A percentile compares a stretch with the other conserved stretches of the same genome.
These are phyloP conservation scores for Fusarium stilboides DNA, from an alignment of 2,329 filamentous ascomycete genomes.

Conservation along the genomic window DNA sequence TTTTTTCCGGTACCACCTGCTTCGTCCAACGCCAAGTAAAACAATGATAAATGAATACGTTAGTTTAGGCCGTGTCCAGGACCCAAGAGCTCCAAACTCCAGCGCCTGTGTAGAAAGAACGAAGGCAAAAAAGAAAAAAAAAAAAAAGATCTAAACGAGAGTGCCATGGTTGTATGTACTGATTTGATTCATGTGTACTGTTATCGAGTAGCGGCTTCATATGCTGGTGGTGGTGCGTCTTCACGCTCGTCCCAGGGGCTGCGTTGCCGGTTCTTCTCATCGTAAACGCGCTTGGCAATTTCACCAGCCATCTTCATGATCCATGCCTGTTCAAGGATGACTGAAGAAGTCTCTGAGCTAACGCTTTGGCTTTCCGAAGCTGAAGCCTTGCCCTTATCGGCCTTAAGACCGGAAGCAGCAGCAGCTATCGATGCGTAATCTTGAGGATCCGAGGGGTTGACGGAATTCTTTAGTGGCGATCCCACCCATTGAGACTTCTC, in stretches of 20 bases:
- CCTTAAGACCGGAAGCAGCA: conserved; percentile 29
- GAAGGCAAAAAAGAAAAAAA: background rate
- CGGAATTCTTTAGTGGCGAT: conserved; percentile 42
- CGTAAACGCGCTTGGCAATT: conserved; percentile 88
- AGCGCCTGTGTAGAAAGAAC: conserved; percentile 41
- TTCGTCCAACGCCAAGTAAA: conserved; percentile 44
- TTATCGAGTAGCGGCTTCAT: conserved; percentile 66
- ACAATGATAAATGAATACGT: conserved; percentile 38
- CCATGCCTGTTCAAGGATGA: conserved; percentile 85
- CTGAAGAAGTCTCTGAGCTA: conserved; percentile 66
- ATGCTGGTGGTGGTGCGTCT: conserved; percentile 73
- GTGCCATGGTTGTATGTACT: conserved; percentile 41
- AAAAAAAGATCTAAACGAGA: conserved; percentile 39
- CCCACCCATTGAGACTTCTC: conserved; percentile 46
- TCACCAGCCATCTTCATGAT: conserved; percentile 95
- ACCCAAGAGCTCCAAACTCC: conserved; percentile 40
- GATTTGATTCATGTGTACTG: conserved; percentile 22
- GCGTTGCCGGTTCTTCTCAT: conserved; percentile 77
- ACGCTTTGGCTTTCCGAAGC: conserved; percentile 53
- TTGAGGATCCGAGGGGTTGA: conserved; percentile 34
- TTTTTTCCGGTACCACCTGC: conserved; percentile 38
- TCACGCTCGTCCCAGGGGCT: conserved; percentile 65
- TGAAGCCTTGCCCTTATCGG: conserved; percentile 52
- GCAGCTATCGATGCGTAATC: conserved; percentile 43
- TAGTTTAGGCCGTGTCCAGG: conserved; percentile 30